Percentiles rank a stretch among this genome's conserved stretches.
Conservation (phyloP, 2,329 filamentous ascomycete genomes). For the Cryphonectria naterciae region DNA sequence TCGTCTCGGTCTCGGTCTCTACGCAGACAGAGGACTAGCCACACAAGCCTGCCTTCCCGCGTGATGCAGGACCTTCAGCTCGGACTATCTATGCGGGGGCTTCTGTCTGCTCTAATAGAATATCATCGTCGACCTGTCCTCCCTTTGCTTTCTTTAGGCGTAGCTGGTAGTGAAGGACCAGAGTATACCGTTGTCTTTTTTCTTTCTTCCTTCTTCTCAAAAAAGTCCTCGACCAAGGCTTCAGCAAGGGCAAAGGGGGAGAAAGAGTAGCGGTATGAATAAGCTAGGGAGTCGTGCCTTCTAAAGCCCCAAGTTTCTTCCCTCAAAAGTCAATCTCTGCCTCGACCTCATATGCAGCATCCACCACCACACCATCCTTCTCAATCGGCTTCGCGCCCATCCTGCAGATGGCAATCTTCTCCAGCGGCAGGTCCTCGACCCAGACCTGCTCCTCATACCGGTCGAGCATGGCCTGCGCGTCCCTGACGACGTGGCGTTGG, state of each 20-base stretch:
- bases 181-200: too few species aligned
- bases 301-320: too few species aligned
- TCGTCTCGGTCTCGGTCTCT: neutral
- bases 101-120: neutral
- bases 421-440: slow-evolving; percentile 69
- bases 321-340: slow-evolving; percentile 49
- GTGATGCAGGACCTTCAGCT: neutral
- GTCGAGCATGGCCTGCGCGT: slow-evolving; percentile 60
- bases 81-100: too few species aligned
- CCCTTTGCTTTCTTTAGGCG: neutral
- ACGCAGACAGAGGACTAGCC: neutral
- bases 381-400: slow-evolving; percentile 79
- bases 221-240: too few species aligned
- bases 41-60: too few species aligned
- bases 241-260: too few species aligned
- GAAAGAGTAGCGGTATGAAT: too few species aligned
- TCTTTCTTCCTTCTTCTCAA: too few species aligned
- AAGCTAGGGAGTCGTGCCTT: too few species aligned
- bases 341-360: slow-evolving; percentile 58
- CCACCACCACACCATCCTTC: slow-evolving; percentile 52
- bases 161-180: too few species aligned
- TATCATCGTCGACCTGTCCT: neutral
- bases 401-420: slow-evolving; percentile 76
- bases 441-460: slow-evolving; percentile 69
- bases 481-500: slow-evolving; percentile 50